Evolutionary conservation across 139 green algal genomes (phyloP).

Genomic region (Marvania coccoides): DNA sequence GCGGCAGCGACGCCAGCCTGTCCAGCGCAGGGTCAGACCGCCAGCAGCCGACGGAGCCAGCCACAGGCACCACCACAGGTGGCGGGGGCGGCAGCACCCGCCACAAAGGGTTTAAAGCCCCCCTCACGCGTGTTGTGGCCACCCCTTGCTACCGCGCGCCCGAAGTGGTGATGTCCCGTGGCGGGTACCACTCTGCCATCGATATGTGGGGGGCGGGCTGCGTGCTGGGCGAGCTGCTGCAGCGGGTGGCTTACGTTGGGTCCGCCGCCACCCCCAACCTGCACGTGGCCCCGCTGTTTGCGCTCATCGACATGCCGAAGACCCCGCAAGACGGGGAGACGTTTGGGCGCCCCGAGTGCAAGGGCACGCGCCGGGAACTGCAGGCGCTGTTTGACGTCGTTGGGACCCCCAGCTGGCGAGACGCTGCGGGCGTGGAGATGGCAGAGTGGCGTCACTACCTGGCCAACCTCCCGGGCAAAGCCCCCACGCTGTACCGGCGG

Average conservation of each 20-base stretch:
- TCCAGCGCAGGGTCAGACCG: not conserved
- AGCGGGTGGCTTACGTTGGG: slow-evolving; percentile 61
- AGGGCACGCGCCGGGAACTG: slow-evolving; percentile 59
- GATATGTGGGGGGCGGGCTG: slow-evolving; percentile 78
- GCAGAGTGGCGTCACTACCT: slow-evolving; percentile 72
- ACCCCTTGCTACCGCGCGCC: slow-evolving; percentile 48
- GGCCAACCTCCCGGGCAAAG: slow-evolving; percentile 36
- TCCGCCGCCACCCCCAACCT: slow-evolving; percentile 63
- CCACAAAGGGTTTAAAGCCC: slow-evolving; percentile 36
- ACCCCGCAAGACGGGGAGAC: slow-evolving; percentile 45
- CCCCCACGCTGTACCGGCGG: slow-evolving; percentile 48
- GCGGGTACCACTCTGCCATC: slow-evolving; percentile 62
- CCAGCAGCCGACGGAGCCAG: not conserved
- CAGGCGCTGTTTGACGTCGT: slow-evolving; percentile 80
- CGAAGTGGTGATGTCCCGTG: slow-evolving; percentile 60
- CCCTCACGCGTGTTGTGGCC: slow-evolving; percentile 63
- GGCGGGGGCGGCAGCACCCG: not conserved
- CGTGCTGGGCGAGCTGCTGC: slow-evolving; percentile 88
- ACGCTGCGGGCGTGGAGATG: slow-evolving; percentile 59
- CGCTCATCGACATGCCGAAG: slow-evolving; percentile 51
- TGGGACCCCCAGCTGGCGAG: slow-evolving; percentile 73
- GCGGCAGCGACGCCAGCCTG: not conserved
- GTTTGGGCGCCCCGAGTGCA: slow-evolving; percentile 23
- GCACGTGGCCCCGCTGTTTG: slow-evolving; percentile 73
- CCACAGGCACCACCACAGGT: not conserved